Conservation (phyloP, 768 basidiomycete species). For the Naganishia friedmannii region DNA sequence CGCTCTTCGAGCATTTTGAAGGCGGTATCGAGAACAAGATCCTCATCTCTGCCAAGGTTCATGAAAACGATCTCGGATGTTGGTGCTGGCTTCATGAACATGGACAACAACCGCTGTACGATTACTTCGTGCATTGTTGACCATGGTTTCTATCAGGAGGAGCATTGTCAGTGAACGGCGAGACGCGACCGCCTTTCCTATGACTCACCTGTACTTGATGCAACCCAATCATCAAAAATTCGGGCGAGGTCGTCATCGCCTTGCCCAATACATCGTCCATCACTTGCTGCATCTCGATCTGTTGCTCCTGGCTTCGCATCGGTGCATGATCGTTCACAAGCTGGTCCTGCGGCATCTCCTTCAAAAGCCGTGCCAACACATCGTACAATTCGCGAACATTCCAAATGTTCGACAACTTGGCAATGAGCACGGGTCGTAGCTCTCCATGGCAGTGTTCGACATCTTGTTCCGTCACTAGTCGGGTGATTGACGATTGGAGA, state of each 20-base stretch:
- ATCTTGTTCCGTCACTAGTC: constrained; percentile 84
- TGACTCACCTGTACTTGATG: constrained; percentile 79
- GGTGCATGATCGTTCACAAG: background rate
- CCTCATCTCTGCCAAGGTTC: constrained; percentile 87
- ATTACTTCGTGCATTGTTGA: constrained; percentile 84
- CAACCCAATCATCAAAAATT: constrained; percentile 88
- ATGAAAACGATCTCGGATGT: constrained; percentile 96
- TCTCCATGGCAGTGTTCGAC: constrained; percentile 78
- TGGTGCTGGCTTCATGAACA: constrained; percentile 88
- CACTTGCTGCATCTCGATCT: constrained; percentile 54
- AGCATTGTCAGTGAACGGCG: constrained; percentile 25
- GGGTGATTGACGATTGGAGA: constrained; percentile 64
- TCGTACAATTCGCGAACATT: constrained; percentile 88
- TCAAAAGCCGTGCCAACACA: constrained; percentile 67
- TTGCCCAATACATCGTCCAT: constrained; percentile 59
- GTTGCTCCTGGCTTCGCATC: constrained; percentile 27
- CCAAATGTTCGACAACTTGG: constrained; percentile 90
- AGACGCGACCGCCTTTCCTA: constrained; percentile 7
- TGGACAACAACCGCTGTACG: constrained; percentile 73
- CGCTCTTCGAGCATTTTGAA: constrained; percentile 88
- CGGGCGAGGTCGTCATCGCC: constrained; percentile 87
- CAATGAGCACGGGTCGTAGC: constrained; percentile 85
- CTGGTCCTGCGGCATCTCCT: constrained; percentile 23
- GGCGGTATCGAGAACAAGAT: constrained; percentile 81
- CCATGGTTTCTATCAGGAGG: constrained; percentile 64